Evolutionary conservation across 2,329 filamentous ascomycete genomes (phyloP).

Genomic region (Metarhizium robertsii): DNA sequence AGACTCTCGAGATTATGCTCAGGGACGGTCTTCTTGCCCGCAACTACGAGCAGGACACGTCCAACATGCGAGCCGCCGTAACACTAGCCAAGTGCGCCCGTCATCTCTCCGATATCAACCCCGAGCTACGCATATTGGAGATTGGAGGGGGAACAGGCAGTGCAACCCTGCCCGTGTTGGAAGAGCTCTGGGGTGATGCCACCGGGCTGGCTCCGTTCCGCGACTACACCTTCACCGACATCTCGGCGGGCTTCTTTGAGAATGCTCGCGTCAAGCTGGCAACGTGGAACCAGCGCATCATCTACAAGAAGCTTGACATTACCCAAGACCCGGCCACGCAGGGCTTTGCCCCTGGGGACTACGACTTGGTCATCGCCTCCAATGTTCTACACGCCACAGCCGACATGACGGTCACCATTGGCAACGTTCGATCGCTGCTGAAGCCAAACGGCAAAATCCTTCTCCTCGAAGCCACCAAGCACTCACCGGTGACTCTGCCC

Average conservation of each 20-base stretch:
- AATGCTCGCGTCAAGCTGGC: conserved; percentile 17
- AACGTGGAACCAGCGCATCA: conserved; percentile 15
- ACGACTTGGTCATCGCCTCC: conserved; percentile 30
- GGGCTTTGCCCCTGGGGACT: conserved; percentile 19
- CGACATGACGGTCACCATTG: conserved; percentile 14
- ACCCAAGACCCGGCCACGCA: conserved; percentile 18
- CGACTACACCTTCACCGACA: conserved; percentile 36
- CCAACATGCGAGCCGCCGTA: neutral
- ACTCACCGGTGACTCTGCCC: neutral
- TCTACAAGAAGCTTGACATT: conserved; percentile 16
- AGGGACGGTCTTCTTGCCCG: conserved; percentile 16
- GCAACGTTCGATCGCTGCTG: conserved; percentile 7
- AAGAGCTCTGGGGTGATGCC: conserved; percentile 2
- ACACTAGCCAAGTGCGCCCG: conserved; percentile 1
- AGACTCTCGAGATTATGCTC: conserved; percentile 19
- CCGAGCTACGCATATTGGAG: conserved; percentile 30
- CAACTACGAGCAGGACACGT: conserved; percentile 5
- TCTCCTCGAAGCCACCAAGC: conserved; percentile 6
- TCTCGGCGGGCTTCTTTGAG: conserved; percentile 31
- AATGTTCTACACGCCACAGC: conserved; percentile 29
- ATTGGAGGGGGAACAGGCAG: conserved; percentile 35
- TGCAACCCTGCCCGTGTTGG: conserved; percentile 27
- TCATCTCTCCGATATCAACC: conserved; percentile 22
- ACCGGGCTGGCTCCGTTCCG: conserved; percentile 19
- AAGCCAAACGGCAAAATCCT: conserved; percentile 7